Evolutionary conservation across 805 yeast species (phyloP).

Genomic region (Candida coleopterorum): DNA sequence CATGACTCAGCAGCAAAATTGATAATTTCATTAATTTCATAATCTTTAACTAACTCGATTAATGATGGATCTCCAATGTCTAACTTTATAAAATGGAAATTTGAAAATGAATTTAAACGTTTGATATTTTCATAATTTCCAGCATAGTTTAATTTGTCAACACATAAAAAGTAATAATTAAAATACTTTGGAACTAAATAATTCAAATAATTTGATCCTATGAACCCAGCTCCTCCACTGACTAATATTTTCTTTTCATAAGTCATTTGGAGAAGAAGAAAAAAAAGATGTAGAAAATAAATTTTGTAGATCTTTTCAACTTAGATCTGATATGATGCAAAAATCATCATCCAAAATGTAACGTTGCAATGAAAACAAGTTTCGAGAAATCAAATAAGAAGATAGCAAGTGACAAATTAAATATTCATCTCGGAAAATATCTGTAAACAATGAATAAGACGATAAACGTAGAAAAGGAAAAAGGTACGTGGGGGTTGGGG

Average conservation of each 20-base stretch:
- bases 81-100: conserved; percentile 21
- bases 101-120: conserved; percentile 10
- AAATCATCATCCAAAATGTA: conserved; percentile 5
- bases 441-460: too few relatives aligned
- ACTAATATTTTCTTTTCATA: conserved; percentile 28
- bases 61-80: conserved; percentile 30
- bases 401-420: too few relatives aligned
- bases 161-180: conserved; percentile 32
- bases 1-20: conserved; percentile 54
- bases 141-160: conserved; percentile 47
- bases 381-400: too few relatives aligned
- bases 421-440: too few relatives aligned
- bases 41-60: neutral
- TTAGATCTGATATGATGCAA: neutral
- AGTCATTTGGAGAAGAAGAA: too few relatives aligned
- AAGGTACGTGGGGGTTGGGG: too few relatives aligned
- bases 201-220: conserved; percentile 46
- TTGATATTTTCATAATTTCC: conserved; percentile 25
- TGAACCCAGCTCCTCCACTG: conserved; percentile 57
- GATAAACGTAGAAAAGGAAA: too few relatives aligned
- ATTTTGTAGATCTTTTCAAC: too few relatives aligned
- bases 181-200: conserved; percentile 27
- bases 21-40: conserved; percentile 25
- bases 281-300: too few relatives aligned
- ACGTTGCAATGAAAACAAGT: too few relatives aligned